A percentile compares a stretch with the other conserved stretches of the same genome.
Evolutionary conservation across 1,284 basidiomycete genomes (phyloP).

Genomic region (Earliella scabrosa): DNA sequence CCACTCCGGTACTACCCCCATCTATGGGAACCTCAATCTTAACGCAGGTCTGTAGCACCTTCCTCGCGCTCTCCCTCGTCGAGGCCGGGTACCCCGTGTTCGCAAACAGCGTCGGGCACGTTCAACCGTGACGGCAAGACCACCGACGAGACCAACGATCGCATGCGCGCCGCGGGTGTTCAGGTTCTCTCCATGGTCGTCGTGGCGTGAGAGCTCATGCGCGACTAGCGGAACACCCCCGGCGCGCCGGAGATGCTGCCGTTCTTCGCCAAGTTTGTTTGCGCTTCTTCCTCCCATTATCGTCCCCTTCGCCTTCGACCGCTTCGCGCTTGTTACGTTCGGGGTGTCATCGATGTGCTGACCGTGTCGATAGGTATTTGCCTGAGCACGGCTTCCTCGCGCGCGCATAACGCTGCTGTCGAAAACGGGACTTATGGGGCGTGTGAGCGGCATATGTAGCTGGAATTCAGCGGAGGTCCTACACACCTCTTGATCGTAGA

Average conservation of each 20-base stretch:
- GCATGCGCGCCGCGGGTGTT: conserved; percentile 49
- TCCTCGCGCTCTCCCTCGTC: conserved; percentile 48
- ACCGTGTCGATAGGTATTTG: no score
- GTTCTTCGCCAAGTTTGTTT: conserved; percentile 48
- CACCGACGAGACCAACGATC: conserved; percentile 47
- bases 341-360: no score
- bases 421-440: conserved; percentile 38
- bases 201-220: conserved; percentile 46
- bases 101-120: conserved; percentile 47
- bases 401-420: conserved; percentile 44
- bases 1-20: no score
- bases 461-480: no score
- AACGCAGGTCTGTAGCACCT: conserved; percentile 53
- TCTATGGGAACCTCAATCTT: no score
- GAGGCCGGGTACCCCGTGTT: conserved; percentile 50
- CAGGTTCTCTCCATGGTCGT: conserved; percentile 49
- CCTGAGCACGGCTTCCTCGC: conserved; percentile 42
- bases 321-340: no score
- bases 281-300: no score
- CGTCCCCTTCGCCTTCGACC: no score
- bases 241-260: conserved; percentile 43
- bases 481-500: no score
- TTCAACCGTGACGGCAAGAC: conserved; percentile 41
- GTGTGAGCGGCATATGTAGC: no score
- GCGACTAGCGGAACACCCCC: conserved; percentile 50